Base-by-base conservation (phyloP, 2,329 filamentous ascomycete genomes). In the Xylaria sp. region DNA sequence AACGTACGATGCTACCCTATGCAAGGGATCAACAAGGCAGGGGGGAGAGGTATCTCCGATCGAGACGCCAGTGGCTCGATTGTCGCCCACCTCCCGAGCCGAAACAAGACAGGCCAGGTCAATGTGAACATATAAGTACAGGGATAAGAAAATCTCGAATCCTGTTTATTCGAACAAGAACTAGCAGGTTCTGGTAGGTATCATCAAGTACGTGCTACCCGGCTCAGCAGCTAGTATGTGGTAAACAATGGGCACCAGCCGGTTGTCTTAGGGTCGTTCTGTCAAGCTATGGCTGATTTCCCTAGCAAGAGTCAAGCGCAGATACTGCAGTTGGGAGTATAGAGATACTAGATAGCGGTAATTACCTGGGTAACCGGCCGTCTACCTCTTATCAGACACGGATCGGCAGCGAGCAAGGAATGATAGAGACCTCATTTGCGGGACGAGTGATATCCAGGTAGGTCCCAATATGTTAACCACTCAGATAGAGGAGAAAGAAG, bases 51-150 rank as follows among this genome's bases (percentile, higher is more conserved):
- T 57, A 67, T 50, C 67, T 67, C 67, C 67, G 67, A 63, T 51
- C 67, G 37, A 54, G n/a, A 63, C 39, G 52, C 52, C 46, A 69
- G 46, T 69, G 58, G 64, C 65, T 64, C 65, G 61, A 70, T 70
- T 70, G 65, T 61, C 68, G 55, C 65, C 67, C 60, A 31, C 41
- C 55, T 52, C 39, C 18, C 10, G 37, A 18, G 10, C 34, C 18
- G 23, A 41, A 48, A 55, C 28, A 39, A 41, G 39, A 41, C 39
- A 25, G 46, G 39, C 34, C 8, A 20, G 51, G 51, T 4, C 4
- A 52, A 28, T 25, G 25, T 52, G 12, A 10, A n/a, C 10, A 31
- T 52, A 28, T 28, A 28, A 25, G 34, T 46, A 58, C 39, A 62
- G 39, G 59, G 46, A 62, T 62, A n/a, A 48, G 41, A 6, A 52